phyloP scores from a whole-genome alignment of 345 rosid genomes.

The Salix caprea region DNA sequence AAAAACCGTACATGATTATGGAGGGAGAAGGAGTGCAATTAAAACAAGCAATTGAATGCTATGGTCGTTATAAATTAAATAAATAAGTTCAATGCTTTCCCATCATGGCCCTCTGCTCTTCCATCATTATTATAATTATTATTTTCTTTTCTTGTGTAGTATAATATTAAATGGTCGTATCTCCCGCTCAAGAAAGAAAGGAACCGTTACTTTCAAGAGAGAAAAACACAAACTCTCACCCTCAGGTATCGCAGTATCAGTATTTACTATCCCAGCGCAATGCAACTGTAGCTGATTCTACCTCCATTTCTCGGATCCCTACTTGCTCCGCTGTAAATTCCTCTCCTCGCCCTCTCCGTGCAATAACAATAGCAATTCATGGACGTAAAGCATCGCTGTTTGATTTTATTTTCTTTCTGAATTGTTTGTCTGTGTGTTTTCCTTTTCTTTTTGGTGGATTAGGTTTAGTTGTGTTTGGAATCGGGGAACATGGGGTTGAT shows the following conservation, averaged over 20 bases:
- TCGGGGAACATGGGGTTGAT: slow-evolving; percentile 77
- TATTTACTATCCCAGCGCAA: not conserved
- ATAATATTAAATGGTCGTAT: too few species aligned
- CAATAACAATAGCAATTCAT: not conserved
- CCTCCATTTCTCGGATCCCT: not conserved
- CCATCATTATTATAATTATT: not conserved
- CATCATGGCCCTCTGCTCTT: not conserved
- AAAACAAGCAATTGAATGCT: too few species aligned
- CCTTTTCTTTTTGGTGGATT: not conserved
- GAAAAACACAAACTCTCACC: not conserved
- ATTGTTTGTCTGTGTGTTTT: not conserved
- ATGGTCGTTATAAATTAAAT: too few species aligned
- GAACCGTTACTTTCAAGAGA: not conserved
- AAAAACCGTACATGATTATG: too few species aligned
- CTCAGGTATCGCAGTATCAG: not conserved
- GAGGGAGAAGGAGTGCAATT: too few species aligned
- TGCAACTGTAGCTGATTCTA: not conserved
- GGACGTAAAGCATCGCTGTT: too few species aligned
- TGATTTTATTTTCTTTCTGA: not conserved
- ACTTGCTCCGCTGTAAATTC: not conserved
- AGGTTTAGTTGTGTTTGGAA: not conserved
- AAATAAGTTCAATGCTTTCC: too few species aligned
- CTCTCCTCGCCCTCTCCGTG: not conserved
- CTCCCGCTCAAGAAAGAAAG: not conserved
- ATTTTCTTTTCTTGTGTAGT: not conserved